Base-by-base conservation (phyloP, 2,329 filamentous ascomycete species). In the Talaromyces islandicus region DNA sequence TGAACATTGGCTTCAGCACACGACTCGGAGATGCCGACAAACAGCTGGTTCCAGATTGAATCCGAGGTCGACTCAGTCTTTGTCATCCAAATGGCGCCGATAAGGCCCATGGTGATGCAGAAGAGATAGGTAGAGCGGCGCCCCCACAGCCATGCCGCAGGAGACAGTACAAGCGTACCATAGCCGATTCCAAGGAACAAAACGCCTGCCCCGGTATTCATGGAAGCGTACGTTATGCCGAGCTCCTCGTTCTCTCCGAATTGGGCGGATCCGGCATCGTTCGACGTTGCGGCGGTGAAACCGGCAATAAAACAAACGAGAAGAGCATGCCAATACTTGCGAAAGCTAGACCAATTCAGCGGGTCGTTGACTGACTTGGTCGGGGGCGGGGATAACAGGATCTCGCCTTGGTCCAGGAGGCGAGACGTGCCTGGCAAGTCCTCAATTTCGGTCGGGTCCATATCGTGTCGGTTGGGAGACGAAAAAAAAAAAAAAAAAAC, bases 121-220 rank as follows among this genome's bases (percentile, higher is more conserved):
- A 85, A 70, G 52, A 85, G 69, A 64, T 85, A 85, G n/a, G 80
- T 72, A 53, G 83, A 75, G 9, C 81, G 77, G 9, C 82, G 77
- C 50, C 83, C 83, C 65, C 84, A 85, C 0, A 85, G 70, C 67
- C 80, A 81, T 1, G 82, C 80, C 21, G 79, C 77, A 0, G 83
- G 81, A 19, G 80, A 81, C 35, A 81, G 77, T 14, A 85, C 72
- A 54, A 85, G 68, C 1, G 80, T 81, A 72, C 80, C 83, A 65
- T 83, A 83, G 5, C 83, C 83, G 57, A 85, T 84, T 2, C 77
- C 80, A 35, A 82, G 66, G 65, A 85, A 85, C 54, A 85, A 68
- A 2, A 85, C 80, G 25, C 82, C 83, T 0, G 82, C 82, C n/a
- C 80, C 82, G 4, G 79, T 83, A 57, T 85, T 84, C 70, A 83